Conservation (phyloP, 1,284 basidiomycete species). For the Melampsora americana region DNA sequence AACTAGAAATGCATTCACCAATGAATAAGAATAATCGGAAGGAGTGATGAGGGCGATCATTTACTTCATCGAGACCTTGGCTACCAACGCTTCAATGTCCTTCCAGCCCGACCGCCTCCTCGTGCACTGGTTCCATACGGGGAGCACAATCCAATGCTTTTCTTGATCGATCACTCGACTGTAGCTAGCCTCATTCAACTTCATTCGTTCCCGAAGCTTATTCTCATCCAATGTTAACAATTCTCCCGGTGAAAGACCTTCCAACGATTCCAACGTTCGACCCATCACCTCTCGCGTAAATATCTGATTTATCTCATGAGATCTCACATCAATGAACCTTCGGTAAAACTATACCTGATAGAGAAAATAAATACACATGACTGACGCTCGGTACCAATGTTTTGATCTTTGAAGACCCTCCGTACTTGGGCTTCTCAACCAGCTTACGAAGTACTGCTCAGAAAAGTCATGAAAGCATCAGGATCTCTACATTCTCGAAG, state of each 20-base stretch:
- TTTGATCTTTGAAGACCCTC: background rate
- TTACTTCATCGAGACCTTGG: background rate
- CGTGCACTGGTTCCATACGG: background rate
- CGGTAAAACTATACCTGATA: background rate
- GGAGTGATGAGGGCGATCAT: background rate
- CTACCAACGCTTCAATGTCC: background rate
- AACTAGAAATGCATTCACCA: background rate
- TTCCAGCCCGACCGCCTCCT: background rate
- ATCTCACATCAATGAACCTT: background rate
- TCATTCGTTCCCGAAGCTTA: background rate
- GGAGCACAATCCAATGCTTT: constrained; percentile 1
- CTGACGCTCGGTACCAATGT: background rate
- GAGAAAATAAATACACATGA: background rate
- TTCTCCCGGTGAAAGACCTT: background rate
- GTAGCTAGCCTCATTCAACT: background rate
- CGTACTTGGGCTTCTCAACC: background rate
- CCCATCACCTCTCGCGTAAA: background rate
- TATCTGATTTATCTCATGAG: background rate
- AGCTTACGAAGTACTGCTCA: background rate
- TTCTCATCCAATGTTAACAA: background rate
- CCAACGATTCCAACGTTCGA: background rate
- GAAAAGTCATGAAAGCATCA: background rate
- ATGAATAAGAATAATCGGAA: background rate
- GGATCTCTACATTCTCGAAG: background rate
- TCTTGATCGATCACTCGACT: background rate